Base-by-base conservation (phyloP, 306 rosid genomes). In the Cyclanthera cordifolia region DNA sequence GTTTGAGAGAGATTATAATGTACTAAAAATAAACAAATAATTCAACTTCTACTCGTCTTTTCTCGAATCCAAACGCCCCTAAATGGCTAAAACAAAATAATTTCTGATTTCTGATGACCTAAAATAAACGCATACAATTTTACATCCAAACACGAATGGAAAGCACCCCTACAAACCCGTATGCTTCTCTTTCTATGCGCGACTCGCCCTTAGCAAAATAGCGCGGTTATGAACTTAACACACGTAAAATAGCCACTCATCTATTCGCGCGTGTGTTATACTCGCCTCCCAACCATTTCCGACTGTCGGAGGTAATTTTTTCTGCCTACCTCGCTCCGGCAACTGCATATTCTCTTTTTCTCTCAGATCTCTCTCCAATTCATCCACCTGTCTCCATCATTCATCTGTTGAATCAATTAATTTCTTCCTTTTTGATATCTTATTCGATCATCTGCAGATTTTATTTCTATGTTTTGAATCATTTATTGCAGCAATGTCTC, bases 401-500 rank as follows among this genome's bases (percentile, higher is more conserved):
- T 63, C 15, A 11, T 34, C 16, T 2, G 51, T 43, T 39, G 32
- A 41, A 64, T 64, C 69, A 6, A 43, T 64, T 21, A 41, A 20
- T 63, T 63, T 43, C 52, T 6, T 51, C 12, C 25, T 11, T 27
- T 50, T 50, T 49, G 9, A 27, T 45, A 8, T n/a, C n/a, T n/a
- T 20, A 69, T 49, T 12, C 73, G 37, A 32, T 69, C n/a, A n/a
- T n/a, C 10, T 7, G 15, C 10, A 46, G 37, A 68, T 51, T 68
- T 4, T 27, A 27, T 27, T 37, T 37, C 43, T 30, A 0, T 52
- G 39, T 27, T 54, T 2, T 56, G 19, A 23, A 37, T 27, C 32
- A 61, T 56, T 47, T 30, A 51, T 46, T 37, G 69, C 61, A 32
- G 9, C 49, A 75, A 84, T 87, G 79, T 71, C 83, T 75, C 74